Base-by-base conservation (phyloP, 2,329 filamentous ascomycete genomes). In the Nannizziopsis barbatae region DNA sequence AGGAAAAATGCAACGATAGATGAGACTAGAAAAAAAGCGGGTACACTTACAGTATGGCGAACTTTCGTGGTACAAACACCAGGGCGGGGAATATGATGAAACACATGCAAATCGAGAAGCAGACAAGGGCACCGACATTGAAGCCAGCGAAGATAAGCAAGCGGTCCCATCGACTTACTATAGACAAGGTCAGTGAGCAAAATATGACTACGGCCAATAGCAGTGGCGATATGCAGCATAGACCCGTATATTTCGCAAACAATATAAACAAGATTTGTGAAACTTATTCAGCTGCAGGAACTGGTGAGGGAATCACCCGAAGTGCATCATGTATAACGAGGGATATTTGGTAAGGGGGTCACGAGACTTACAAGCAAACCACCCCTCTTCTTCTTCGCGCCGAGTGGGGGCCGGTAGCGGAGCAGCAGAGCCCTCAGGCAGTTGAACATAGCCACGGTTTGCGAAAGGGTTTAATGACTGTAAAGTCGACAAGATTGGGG, bases 121-220 rank as follows among this genome's bases (percentile, higher is more conserved):
- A 90, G 57, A 85, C 86, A 55, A 87, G 75, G 55, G 92, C 88
- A 53, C 84, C 88, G 58, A 95, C 68, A 69, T 95, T 94, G 72
- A 90, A 93, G 62, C 83, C 87, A 56, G 79, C 83, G 69, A 98
- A 98, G 60, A 96, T 79, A 65, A 98, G 75, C 63, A 96, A 72
- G 50, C 90, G 85, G 71, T 98, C 92, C 92, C 90, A 96, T 71
- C 90, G 80, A 71, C 87, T 95, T 73, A 98, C 92, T 96, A 69
- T 62, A 60, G 60, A 50, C 47, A 36, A 30, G 33, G 11, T 22
- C 9, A 42, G 15, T 36, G 11, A 42, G 37, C 41, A 37, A 50
- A 31, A 22, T 38, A 32, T 37, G 35, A 45, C n/a, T 2, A 30
- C 2, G 44, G 15, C 48, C 32, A 38, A 48, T 42, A 36, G 39